Evolutionary conservation across 345 rosid species (phyloP).

Genomic region (Gynandropsis gynandra): DNA sequence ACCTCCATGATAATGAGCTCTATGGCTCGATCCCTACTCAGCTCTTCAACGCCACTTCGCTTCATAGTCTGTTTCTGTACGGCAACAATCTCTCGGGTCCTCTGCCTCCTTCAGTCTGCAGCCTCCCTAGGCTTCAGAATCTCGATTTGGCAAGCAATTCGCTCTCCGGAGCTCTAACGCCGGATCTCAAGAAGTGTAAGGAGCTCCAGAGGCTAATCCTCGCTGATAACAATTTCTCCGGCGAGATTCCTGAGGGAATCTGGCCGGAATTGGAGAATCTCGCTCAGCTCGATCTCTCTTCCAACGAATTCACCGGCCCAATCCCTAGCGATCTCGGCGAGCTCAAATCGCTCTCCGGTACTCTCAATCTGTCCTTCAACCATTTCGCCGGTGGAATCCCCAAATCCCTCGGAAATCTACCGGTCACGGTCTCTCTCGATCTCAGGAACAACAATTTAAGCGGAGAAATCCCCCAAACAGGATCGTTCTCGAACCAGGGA

Average conservation of each 20-base stretch:
- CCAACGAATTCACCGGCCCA: slow-evolving; percentile 54
- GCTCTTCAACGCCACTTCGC: slow-evolving; percentile 74
- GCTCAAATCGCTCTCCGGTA: slow-evolving; percentile 58
- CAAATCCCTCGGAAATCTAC: slow-evolving; percentile 56
- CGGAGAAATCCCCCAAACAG: slow-evolving; percentile 88
- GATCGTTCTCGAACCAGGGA: slow-evolving; percentile 81
- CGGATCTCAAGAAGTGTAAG: slow-evolving; percentile 44
- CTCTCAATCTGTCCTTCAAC: slow-evolving; percentile 71
- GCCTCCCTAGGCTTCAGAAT: slow-evolving; percentile 69
- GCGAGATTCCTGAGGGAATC: slow-evolving; percentile 61
- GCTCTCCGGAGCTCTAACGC: slow-evolving; percentile 55
- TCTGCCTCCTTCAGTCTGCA: slow-evolving; percentile 67
- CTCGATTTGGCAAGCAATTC: slow-evolving; percentile 87
- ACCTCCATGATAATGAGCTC: slow-evolving; percentile 55
- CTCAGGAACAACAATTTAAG: slow-evolving; percentile 59
- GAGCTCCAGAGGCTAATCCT: slow-evolving; percentile 68
- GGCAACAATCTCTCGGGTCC: slow-evolving; percentile 70
- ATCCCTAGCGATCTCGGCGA: slow-evolving; percentile 66
- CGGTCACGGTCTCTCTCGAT: slow-evolving; percentile 65
- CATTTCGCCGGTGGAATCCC: slow-evolving; percentile 65
- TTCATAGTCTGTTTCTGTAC: slow-evolving; percentile 51
- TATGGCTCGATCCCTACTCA: slow-evolving; percentile 54
- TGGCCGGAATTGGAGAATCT: slow-evolving; percentile 56
- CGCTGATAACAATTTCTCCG: slow-evolving; percentile 54
- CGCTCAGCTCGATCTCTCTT: slow-evolving; percentile 68